Evolutionary conservation across 2,329 filamentous ascomycete species (phyloP), one percentile per base, ranked within the genome.

Genomic region (Calonectria pauciramosa): DNA sequence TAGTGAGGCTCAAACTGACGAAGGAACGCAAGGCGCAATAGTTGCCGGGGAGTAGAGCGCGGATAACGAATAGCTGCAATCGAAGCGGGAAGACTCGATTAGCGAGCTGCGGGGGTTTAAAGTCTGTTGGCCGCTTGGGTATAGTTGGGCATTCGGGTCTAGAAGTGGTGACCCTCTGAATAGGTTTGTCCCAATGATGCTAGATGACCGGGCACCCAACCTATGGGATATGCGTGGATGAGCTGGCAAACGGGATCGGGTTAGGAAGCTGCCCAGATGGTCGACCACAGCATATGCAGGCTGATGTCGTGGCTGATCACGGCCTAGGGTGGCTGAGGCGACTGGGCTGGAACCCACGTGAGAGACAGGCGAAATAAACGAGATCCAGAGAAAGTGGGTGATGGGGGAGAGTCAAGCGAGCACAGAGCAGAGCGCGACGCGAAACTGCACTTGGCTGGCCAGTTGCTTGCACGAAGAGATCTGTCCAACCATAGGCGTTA

Each of bases 221-320:
- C 87, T 88, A 90, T 89, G 89, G 87, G 88, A 86, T 88, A 89
- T 89, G 89, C 86, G 89, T 87, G 85, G 87, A 90, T 92, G 91
- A 88, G 91, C 88, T 92, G 90, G 90, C 90, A 92, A 84, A 84
- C 85, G 87, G 86, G 85, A 89, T 85, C 77, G 85, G 86, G 72
- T 74, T 73, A 87, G 85, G 86, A 87, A 86, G 86, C 65, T 86
- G 86, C 86, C 88, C 86, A 87, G 87, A 87, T 86, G 86, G 87
- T 86, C 85, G 87, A 87, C 87, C 86, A 88, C 88, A 86, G 88
- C 89, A 90, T 89, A 90, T 91, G 90, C 90, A 89, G 86, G 88
- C 87, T 87, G 88, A 88, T 88, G 87, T 87, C 81, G 86, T 79
- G 82, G 83, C 85, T 84, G 86, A 85, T 85, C 69, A 70, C 71